These are phyloP conservation scores for Basipetospora chlamydospora DNA, from an alignment of 2,329 filamentous ascomycete species.

Conservation along the genomic window DNA sequence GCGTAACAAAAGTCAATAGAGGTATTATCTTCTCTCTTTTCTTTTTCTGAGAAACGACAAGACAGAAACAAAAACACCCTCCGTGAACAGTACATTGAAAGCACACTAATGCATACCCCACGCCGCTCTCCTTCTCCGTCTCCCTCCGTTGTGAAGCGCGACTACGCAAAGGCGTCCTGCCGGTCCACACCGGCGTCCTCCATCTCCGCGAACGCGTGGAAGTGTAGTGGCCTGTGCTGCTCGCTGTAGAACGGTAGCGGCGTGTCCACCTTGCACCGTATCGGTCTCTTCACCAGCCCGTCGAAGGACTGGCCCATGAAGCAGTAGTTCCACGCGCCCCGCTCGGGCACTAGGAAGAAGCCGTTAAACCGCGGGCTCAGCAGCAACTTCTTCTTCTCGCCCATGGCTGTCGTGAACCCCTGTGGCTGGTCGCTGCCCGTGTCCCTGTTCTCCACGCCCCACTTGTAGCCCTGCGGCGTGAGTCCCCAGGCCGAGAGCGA, in stretches of 20 bases:
- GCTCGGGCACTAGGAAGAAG: conserved; percentile 87
- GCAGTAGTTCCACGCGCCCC: conserved; percentile 85
- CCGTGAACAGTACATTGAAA: too few species aligned
- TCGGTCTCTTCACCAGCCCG: conserved; percentile 74
- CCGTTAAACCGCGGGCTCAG: conserved; percentile 88
- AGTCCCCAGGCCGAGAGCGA: conserved; percentile 88
- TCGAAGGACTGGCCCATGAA: conserved; percentile 90
- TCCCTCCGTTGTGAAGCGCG: too few species aligned
- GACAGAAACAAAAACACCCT: too few species aligned
- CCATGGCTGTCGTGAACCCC: conserved; percentile 84
- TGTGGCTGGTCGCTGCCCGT: conserved; percentile 82
- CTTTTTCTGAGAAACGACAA: too few species aligned
- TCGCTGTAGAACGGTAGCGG: conserved; percentile 84
- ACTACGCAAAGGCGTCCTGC: conserved; percentile 80
- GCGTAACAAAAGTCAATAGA: too few species aligned
- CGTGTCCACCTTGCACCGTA: conserved; percentile 88
- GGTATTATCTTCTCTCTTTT: too few species aligned
- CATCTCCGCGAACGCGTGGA: conserved; percentile 92
- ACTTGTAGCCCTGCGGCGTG: conserved; percentile 84
- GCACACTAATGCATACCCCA: too few species aligned
- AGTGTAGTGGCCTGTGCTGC: conserved; percentile 83
- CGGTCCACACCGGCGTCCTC: conserved; percentile 95
- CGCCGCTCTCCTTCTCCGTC: too few species aligned
- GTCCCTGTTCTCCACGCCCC: conserved; percentile 94
- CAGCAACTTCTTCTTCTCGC: conserved; percentile 86